A percentile compares a stretch with the other conserved stretches of the same genome.
These are phyloP conservation scores for Coniochaeta sp. DNA, from an alignment of 2,329 filamentous ascomycete species.

Conservation along the genomic window DNA sequence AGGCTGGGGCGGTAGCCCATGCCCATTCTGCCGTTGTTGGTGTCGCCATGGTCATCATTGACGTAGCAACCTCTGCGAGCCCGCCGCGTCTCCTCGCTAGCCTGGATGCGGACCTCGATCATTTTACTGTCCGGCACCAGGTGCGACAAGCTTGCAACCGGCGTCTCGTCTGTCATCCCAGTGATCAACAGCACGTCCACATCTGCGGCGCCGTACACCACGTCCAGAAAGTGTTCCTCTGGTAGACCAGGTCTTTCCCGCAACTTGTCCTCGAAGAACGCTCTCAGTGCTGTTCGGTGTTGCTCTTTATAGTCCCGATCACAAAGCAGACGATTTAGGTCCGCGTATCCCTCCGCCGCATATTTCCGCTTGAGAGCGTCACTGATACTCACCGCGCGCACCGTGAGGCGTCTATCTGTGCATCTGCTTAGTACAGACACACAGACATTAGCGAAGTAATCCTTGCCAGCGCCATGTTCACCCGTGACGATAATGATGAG, in stretches of 20 bases:
- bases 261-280: conserved; percentile 41
- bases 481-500: conserved; percentile 53
- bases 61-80: conserved; percentile 23
- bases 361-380: conserved; percentile 50
- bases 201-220: conserved; percentile 31
- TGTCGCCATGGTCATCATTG: conserved; percentile 9
- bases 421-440: conserved; percentile 26
- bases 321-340: conserved; percentile 36
- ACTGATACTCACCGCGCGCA: conserved; percentile 46
- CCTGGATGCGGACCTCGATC: conserved; percentile 43
- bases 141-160: conserved; percentile 44
- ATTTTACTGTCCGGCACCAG: conserved; percentile 43
- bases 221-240: conserved; percentile 41
- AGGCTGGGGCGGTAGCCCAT: conserved; percentile 31
- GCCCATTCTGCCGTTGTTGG: conserved; percentile 11
- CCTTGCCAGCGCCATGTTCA: conserved; percentile 48
- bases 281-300: conserved; percentile 43
- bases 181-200: conserved; percentile 53
- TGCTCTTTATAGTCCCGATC: conserved; percentile 56
- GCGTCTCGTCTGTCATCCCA: conserved; percentile 54
- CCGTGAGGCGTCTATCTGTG: conserved; percentile 20
- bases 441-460: conserved; percentile 50
- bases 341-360: conserved; percentile 36
- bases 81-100: conserved; percentile 25
- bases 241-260: conserved; percentile 33